These are phyloP conservation scores for Auxenochlorella pyrenoidosa DNA, from an alignment of 139 green algal genomes.

Conservation along the genomic window DNA sequence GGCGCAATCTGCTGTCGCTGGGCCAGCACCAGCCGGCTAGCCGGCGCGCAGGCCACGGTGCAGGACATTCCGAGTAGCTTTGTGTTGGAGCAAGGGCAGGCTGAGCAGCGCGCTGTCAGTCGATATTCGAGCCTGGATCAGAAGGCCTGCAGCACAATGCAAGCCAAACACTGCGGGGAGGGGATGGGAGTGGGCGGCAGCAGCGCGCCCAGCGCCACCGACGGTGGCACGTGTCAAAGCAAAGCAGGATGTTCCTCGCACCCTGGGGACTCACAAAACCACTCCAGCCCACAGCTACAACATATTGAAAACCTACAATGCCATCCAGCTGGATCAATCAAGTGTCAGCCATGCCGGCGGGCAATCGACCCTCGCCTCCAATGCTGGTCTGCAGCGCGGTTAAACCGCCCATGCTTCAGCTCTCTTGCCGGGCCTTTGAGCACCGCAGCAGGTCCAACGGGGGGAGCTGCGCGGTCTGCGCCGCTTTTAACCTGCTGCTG, in stretches of 20 bases:
- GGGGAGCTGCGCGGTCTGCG: not conserved
- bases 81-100: not conserved
- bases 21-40: not conserved
- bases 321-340: no score
- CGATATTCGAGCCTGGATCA: not conserved
- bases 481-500: not conserved
- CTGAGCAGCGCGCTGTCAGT: not conserved
- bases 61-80: not conserved
- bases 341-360: no score
- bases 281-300: no score
- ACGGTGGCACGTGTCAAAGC: no score
- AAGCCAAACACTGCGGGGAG: not conserved
- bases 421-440: not conserved
- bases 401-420: not conserved
- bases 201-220: no score
- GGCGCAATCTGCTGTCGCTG: not conserved
- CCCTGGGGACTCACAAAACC: no score
- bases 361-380: no score
- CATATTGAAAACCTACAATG: no score
- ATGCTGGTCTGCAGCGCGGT: not conserved
- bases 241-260: no score
- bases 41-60: not conserved
- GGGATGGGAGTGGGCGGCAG: no score
- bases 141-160: not conserved
- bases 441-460: not conserved